A percentile compares a stretch with the other conserved stretches of the same genome.
Evolutionary conservation across 768 basidiomycete species (phyloP).

Genomic region (Rhodosporidiobolus sp.): DNA sequence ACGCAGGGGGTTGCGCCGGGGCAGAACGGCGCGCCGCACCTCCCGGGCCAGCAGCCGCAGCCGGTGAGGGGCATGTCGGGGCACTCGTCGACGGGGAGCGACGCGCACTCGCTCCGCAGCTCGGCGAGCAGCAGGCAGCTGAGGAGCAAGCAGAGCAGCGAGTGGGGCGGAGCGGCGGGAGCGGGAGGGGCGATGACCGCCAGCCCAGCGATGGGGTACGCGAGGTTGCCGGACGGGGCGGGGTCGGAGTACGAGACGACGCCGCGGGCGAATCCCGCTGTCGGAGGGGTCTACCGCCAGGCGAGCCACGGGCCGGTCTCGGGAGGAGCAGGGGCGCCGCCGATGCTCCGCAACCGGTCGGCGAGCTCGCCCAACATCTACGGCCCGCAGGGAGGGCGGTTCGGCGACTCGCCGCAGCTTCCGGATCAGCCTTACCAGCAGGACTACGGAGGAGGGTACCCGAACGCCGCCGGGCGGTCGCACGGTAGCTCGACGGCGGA

Average conservation of each 20-base stretch:
- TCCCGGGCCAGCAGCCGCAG: slow-evolving; percentile 8
- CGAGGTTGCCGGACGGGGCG: slow-evolving; percentile 26
- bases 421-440: slow-evolving; percentile 13
- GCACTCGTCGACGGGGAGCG: slow-evolving; percentile 21
- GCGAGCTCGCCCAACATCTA: slow-evolving; percentile 52
- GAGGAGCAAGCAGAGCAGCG: slow-evolving; percentile 36
- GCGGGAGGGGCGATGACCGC: slow-evolving; percentile 30
- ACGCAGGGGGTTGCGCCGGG: slow-evolving; percentile 16
- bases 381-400: slow-evolving; percentile 38
- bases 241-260: slow-evolving; percentile 39
- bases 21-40: slow-evolving; percentile 17
- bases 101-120: slow-evolving; percentile 30
- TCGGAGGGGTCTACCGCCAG: slow-evolving; percentile 29
- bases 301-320: slow-evolving; percentile 33
- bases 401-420: slow-evolving; percentile 26
- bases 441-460: slow-evolving; percentile 9
- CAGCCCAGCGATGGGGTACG: slow-evolving; percentile 25
- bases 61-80: slow-evolving; percentile 7
- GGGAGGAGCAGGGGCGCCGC: slow-evolving; percentile 36
- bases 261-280: slow-evolving; percentile 37
- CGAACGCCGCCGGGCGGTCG: slow-evolving; percentile 7
- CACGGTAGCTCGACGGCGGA: neutral
- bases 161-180: too few relatives aligned
- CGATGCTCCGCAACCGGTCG: slow-evolving; percentile 49
- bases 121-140: slow-evolving; percentile 41